Percentiles rank a stretch among this genome's conserved stretches.
These are phyloP conservation scores for Schizophyllum commune DNA, from an alignment of 1,284 basidiomycete species.

Conservation along the genomic window DNA sequence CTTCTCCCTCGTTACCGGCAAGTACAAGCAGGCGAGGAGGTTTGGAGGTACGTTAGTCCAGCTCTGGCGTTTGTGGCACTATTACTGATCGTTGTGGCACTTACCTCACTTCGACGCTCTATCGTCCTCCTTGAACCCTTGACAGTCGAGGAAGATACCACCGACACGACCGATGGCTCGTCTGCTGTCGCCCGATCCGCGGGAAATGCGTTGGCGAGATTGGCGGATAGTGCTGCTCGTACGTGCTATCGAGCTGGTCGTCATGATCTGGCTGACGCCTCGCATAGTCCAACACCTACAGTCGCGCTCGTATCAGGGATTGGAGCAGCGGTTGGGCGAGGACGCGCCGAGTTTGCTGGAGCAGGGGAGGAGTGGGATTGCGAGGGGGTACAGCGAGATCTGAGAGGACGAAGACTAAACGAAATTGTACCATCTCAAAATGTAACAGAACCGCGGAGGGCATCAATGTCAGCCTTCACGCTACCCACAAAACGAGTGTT, in stretches of 20 bases:
- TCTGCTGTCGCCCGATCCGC: conserved; percentile 53
- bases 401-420: background rate
- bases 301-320: conserved; percentile 70
- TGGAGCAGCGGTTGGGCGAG: conserved; percentile 75
- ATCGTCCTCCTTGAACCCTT: too few relatives aligned
- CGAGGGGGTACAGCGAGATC: conserved; percentile 59
- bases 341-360: conserved; percentile 80
- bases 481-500: too few relatives aligned
- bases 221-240: conserved; percentile 70
- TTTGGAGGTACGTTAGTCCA: too few relatives aligned
- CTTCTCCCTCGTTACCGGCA: conserved; percentile 86
- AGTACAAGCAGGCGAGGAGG: conserved; percentile 70
- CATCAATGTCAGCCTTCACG: too few relatives aligned
- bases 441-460: too few relatives aligned
- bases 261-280: background rate
- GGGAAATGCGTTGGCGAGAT: conserved; percentile 46
- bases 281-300: conserved; percentile 58
- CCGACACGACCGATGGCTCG: conserved; percentile 18
- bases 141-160: background rate
- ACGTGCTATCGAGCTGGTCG: conserved; percentile 16
- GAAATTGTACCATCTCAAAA: background rate
- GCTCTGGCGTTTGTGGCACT: too few relatives aligned
- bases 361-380: conserved; percentile 86
- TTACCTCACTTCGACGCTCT: conserved; percentile 1
- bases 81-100: background rate